Percentiles rank a stretch among this genome's conserved stretches.
phyloP scores from a whole-genome alignment of 805 yeast genomes.

The Cyberlindnera maritima region DNA sequence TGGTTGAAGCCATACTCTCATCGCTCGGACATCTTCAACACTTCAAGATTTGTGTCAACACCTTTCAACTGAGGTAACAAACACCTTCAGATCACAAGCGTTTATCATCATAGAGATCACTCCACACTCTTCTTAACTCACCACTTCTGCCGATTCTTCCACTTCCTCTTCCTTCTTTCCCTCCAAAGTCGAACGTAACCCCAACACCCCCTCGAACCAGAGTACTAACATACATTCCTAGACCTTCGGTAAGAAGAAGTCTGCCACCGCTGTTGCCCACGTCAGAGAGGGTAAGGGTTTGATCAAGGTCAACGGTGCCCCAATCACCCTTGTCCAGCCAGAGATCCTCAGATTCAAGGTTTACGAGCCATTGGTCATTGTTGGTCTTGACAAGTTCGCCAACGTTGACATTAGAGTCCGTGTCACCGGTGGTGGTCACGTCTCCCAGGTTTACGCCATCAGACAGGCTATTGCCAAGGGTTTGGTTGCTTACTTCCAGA shows the following conservation, averaged over 20 bases:
- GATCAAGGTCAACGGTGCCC: constrained; percentile 98
- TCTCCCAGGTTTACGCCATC: constrained; percentile 99
- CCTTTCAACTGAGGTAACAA: too few relatives aligned
- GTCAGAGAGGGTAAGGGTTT: constrained; percentile 99
- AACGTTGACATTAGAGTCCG: constrained; percentile 98
- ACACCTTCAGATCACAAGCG: too few relatives aligned
- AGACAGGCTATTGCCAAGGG: constrained; percentile 99
- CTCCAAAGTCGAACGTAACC: neutral
- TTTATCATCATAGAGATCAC: too few relatives aligned
- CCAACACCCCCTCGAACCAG: neutral
- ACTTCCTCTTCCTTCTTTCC: neutral
- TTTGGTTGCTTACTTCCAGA: constrained; percentile 98
- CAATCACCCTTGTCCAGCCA: constrained; percentile 98
- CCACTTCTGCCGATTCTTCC: too few relatives aligned
- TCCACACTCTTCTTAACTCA: too few relatives aligned
- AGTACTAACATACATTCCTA: constrained; percentile 36
- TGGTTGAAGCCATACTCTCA: too few relatives aligned
- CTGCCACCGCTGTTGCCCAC: constrained; percentile 99
- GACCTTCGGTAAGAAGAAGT: constrained; percentile 99
- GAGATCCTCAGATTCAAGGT: constrained; percentile 99
- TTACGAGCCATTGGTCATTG: constrained; percentile 98
- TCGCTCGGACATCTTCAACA: too few relatives aligned
- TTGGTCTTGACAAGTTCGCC: constrained; percentile 98
- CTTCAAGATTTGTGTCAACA: too few relatives aligned
- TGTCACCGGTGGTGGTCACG: constrained; percentile 99